Conservation (phyloP, 2,329 filamentous ascomycete species). For the Penicillium occitanis region DNA sequence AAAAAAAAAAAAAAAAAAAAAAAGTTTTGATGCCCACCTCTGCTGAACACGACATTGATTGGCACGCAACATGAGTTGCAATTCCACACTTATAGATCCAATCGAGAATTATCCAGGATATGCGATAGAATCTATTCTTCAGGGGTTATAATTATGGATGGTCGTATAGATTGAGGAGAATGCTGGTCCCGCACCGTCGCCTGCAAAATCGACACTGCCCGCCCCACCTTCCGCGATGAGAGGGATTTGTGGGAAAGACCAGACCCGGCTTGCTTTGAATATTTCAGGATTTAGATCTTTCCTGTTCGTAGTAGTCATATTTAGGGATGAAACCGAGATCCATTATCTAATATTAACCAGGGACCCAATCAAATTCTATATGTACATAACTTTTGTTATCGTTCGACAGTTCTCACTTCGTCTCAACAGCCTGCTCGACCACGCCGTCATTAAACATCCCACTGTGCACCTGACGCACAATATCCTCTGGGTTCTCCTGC, state of each 20-base stretch:
- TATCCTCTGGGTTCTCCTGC: conserved; percentile 22
- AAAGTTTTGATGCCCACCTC: conserved; percentile 11
- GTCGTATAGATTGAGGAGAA: background rate
- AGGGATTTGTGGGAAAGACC: background rate
- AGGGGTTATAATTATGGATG: background rate
- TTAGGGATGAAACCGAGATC: too few relatives aligned
- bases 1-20: conserved; percentile 19
- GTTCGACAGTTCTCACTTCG: background rate
- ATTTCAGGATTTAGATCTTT: background rate
- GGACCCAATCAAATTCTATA: background rate
- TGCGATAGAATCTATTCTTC: background rate
- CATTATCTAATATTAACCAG: background rate
- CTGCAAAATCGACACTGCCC: background rate
- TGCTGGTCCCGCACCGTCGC: background rate
- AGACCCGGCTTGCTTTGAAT: background rate
- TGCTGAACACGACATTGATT: conserved; percentile 19
- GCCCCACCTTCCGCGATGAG: conserved; percentile 3
- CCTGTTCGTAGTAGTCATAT: too few relatives aligned
- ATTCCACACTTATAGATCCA: background rate
- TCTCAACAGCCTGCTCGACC: conserved; percentile 14
- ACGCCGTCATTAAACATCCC: conserved; percentile 11
- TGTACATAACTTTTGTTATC: background rate
- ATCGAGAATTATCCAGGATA: background rate
- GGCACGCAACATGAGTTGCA: conserved; percentile 2
- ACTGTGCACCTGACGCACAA: conserved; percentile 22